These are phyloP conservation scores for Arctium minus DNA, from an alignment of 129 eudicot species.

Conservation along the genomic window DNA sequence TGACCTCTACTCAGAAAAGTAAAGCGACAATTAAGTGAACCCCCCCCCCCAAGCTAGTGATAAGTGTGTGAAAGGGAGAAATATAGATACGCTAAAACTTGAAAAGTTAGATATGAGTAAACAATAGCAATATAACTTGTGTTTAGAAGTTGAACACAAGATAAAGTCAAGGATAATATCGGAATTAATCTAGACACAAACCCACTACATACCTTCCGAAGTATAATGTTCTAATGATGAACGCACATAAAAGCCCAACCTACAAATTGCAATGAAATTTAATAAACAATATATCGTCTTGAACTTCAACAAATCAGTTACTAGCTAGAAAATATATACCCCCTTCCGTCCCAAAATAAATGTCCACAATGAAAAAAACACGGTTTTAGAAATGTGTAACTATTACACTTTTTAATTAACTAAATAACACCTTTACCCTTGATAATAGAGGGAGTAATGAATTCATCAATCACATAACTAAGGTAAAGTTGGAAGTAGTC, in stretches of 20 bases:
- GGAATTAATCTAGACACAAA: neutral
- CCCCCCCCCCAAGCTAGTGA: neutral
- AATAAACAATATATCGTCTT: neutral
- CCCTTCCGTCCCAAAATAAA: neutral
- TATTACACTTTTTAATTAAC: neutral
- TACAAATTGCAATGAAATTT: conserved; percentile 26
- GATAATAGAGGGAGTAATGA: neutral
- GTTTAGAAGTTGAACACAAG: neutral
- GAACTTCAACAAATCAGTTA: neutral
- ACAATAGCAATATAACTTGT: neutral
- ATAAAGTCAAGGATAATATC: neutral
- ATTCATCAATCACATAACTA: neutral
- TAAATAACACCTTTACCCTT: neutral
- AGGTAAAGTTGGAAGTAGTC: neutral
- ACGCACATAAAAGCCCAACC: conserved; percentile 82
- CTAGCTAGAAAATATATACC: neutral
- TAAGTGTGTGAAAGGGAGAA: neutral
- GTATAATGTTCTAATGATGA: conserved; percentile 47
- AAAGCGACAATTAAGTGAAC: neutral
- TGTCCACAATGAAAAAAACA: neutral
- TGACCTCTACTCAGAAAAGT: neutral
- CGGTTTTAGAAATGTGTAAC: neutral
- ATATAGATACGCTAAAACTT: neutral
- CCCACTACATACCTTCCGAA: conserved; percentile 51
- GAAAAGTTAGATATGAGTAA: neutral